Evolutionary conservation across 2,329 filamentous ascomycete species (phyloP).

Genomic region (Neofusicoccum cordaticola): DNA sequence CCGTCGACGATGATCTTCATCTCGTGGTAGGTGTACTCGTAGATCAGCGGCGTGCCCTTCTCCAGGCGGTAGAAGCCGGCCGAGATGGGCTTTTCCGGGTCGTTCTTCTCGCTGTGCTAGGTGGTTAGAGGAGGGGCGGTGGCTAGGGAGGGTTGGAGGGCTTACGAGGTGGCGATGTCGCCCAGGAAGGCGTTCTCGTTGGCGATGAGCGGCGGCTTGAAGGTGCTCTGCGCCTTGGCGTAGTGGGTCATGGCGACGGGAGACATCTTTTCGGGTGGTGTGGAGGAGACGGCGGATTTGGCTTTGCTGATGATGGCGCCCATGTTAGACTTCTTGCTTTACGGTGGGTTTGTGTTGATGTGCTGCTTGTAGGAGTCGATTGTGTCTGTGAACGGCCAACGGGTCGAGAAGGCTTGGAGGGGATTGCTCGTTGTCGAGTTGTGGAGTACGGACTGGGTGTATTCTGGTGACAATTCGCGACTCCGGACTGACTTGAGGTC

Average conservation of each 20-base stretch:
- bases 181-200: constrained; percentile 68
- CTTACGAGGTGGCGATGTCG: constrained; percentile 57
- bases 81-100: constrained; percentile 59
- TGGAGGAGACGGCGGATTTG: neutral
- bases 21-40: constrained; percentile 69
- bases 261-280: constrained; percentile 14
- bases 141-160: neutral
- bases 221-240: constrained; percentile 56
- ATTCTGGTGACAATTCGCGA: too few relatives aligned
- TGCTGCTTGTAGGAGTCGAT: neutral
- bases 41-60: constrained; percentile 65
- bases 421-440: too few relatives aligned
- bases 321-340: neutral
- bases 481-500: neutral
- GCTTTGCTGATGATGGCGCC: neutral
- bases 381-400: neutral
- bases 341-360: neutral
- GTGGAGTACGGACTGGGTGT: too few relatives aligned
- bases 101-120: constrained; percentile 48
- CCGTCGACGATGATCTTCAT: constrained; percentile 73
- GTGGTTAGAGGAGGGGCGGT: neutral
- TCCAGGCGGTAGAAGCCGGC: constrained; percentile 66
- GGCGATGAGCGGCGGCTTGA: constrained; percentile 63
- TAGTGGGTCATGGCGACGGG: constrained; percentile 50
- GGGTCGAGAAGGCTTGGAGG: neutral